A percentile compares a stretch with the other conserved stretches of the same genome.
Conservation (phyloP, 2,329 filamentous ascomycete genomes). For the Diaporthe sp. region DNA sequence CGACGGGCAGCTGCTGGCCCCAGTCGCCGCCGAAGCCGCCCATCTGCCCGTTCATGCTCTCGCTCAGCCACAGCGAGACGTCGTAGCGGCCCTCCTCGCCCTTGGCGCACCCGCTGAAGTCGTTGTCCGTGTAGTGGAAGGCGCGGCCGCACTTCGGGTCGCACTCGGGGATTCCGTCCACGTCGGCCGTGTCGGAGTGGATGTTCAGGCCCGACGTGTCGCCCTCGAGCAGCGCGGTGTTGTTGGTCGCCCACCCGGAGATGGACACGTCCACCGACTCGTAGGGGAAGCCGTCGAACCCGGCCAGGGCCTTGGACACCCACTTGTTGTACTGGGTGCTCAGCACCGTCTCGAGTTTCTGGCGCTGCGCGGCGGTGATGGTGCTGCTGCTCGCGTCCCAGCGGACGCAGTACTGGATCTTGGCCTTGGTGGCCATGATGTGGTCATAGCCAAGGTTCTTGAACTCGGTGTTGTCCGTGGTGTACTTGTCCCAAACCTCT, state of each 20-base stretch:
- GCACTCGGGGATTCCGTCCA: slow-evolving; percentile 23
- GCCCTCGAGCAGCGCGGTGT: slow-evolving; percentile 19
- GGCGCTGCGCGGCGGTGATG: slow-evolving; percentile 13
- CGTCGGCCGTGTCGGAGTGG: not conserved
- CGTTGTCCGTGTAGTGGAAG: slow-evolving; percentile 8
- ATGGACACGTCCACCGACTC: slow-evolving; percentile 11
- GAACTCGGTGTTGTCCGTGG: slow-evolving; percentile 10
- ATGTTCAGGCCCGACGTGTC: slow-evolving; percentile 12
- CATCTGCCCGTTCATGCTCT: slow-evolving; percentile 30
- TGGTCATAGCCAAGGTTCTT: slow-evolving; percentile 14
- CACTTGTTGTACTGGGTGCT: slow-evolving; percentile 29
- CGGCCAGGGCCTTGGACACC: slow-evolving; percentile 21
- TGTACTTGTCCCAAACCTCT: slow-evolving; percentile 26
- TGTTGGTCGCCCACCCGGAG: slow-evolving; percentile 25
- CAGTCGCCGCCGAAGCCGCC: slow-evolving; percentile 26
- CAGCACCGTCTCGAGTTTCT: slow-evolving; percentile 21
- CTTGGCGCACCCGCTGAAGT: slow-evolving; percentile 13
- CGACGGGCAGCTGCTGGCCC: slow-evolving; percentile 22
- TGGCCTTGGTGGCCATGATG: slow-evolving; percentile 24
- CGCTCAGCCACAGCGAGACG: slow-evolving; percentile 15
- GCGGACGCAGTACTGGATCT: slow-evolving; percentile 27
- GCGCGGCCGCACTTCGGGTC: slow-evolving; percentile 6
- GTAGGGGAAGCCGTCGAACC: slow-evolving; percentile 27
- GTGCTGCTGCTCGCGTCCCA: slow-evolving; percentile 16
- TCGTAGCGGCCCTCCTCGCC: slow-evolving; percentile 14